Percentiles rank a stretch among this genome's conserved stretches.
Evolutionary conservation across 2,329 filamentous ascomycete species (phyloP).

Genomic region (Cercospora sp.): DNA sequence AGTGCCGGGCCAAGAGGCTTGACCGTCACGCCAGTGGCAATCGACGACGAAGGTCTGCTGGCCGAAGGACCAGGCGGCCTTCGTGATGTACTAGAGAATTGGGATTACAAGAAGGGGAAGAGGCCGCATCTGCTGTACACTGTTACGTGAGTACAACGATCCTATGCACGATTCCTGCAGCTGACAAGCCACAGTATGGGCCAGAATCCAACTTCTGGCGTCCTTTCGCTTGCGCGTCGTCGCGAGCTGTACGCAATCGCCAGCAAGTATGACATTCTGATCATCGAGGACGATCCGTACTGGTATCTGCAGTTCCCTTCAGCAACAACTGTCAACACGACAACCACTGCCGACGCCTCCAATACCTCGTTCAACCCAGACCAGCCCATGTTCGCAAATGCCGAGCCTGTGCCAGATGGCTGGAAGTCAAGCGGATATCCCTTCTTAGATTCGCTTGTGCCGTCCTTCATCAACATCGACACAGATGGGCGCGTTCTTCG

Average conservation of each 20-base stretch:
- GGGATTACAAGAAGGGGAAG: slow-evolving; percentile 73
- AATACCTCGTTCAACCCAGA: slow-evolving; percentile 37
- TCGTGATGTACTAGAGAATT: slow-evolving; percentile 75
- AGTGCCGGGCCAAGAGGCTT: slow-evolving; percentile 67
- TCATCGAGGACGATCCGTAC: slow-evolving; percentile 92
- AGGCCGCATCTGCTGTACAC: slow-evolving; percentile 86
- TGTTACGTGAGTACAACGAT: slow-evolving; percentile 66
- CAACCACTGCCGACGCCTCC: slow-evolving; percentile 31
- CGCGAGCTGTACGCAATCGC: slow-evolving; percentile 79
- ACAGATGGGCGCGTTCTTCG: slow-evolving; percentile 83
- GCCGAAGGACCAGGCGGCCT: slow-evolving; percentile 71
- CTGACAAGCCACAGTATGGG: slow-evolving; percentile 61
- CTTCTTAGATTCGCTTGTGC: slow-evolving; percentile 80
- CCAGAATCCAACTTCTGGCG: slow-evolving; percentile 82
- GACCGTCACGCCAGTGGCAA: slow-evolving; percentile 70
- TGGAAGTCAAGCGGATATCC: slow-evolving; percentile 65
- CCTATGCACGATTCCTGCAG: not conserved
- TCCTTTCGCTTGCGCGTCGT: slow-evolving; percentile 70
- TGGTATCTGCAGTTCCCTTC: slow-evolving; percentile 88
- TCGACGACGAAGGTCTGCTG: slow-evolving; percentile 80
- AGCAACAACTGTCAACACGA: slow-evolving; percentile 50
- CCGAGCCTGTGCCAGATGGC: slow-evolving; percentile 51
- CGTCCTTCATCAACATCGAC: slow-evolving; percentile 80
- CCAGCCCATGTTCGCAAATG: slow-evolving; percentile 43
- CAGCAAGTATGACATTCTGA: slow-evolving; percentile 82